Percentiles rank a stretch among this genome's conserved stretches.
phyloP scores from a whole-genome alignment of 1,284 basidiomycete genomes.

The Apiotrichum gamsii region DNA sequence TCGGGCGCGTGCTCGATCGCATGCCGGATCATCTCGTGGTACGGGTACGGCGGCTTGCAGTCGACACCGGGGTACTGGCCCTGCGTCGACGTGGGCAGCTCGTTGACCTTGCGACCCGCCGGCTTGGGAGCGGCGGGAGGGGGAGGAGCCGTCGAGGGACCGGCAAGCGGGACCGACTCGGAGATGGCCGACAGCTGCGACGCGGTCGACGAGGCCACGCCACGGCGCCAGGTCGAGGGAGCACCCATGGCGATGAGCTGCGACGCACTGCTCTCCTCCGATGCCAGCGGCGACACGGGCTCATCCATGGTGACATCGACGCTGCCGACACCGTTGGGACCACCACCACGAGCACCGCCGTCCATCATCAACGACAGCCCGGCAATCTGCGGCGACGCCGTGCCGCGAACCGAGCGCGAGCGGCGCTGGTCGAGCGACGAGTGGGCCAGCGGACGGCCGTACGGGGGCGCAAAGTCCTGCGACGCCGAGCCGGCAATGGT shows the following conservation, averaged over 20 bases:
- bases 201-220: constrained; percentile 24
- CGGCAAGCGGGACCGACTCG: constrained; percentile 10
- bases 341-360: constrained; percentile 3
- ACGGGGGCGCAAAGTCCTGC: constrained; percentile 9
- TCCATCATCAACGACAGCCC: constrained; percentile 17
- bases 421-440: constrained; percentile 7
- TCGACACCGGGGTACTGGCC: constrained; percentile 39
- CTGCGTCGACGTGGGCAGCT: constrained; percentile 33
- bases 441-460: not conserved
- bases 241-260: constrained; percentile 13
- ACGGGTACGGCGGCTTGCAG: constrained; percentile 46
- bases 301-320: constrained; percentile 18
- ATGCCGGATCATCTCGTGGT: constrained; percentile 46
- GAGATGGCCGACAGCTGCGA: constrained; percentile 27
- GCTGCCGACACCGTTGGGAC: not conserved
- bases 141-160: not conserved
- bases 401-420: constrained; percentile 6
- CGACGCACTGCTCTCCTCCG: constrained; percentile 18
- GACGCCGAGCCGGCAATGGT: constrained; percentile 27
- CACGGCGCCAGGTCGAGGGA: constrained; percentile 6
- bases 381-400: constrained; percentile 18
- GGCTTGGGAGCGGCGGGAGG: constrained; percentile 2
- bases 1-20: constrained; percentile 45
- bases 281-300: constrained; percentile 16
- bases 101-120: constrained; percentile 32